Percentiles rank a stretch among this genome's conserved stretches.
Evolutionary conservation across 2,329 filamentous ascomycete species (phyloP).

Genomic region (Colletotrichum liriopes): DNA sequence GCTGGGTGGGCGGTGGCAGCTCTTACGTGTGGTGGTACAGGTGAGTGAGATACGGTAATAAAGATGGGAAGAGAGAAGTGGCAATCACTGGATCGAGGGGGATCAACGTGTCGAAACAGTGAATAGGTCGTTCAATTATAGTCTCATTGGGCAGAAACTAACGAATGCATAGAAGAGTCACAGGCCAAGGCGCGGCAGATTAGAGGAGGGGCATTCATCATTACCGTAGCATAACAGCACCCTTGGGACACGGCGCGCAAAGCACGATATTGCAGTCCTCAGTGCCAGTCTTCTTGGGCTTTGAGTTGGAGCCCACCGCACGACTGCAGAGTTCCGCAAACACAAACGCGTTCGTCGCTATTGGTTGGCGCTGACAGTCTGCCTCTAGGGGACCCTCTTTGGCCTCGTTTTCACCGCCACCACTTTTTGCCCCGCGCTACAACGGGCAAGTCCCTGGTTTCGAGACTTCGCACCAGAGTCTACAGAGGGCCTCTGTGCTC

Average conservation of each 20-base stretch:
- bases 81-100: neutral
- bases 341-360: constrained; percentile 28
- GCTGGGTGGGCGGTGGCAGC: constrained; percentile 24
- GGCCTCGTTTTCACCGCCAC: constrained; percentile 33
- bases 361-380: constrained; percentile 17
- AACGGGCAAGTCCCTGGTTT: constrained; percentile 12
- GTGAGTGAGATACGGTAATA: neutral
- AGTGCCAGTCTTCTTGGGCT: constrained; percentile 1
- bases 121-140: neutral
- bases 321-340: constrained; percentile 15
- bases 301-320: constrained; percentile 13
- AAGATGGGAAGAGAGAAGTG: neutral
- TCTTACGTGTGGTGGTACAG: constrained; percentile 21
- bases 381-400: neutral
- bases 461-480: neutral
- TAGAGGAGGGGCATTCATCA: constrained; percentile 22
- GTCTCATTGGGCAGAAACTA: constrained; percentile 12
- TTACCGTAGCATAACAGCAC: neutral
- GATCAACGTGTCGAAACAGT: neutral
- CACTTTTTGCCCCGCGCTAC: constrained; percentile 16
- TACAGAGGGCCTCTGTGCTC: neutral
- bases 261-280: constrained; percentile 18
- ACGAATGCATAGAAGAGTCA: constrained; percentile 25
- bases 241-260: constrained; percentile 10
- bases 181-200: constrained; percentile 19